These are phyloP conservation scores for Teratosphaeriaceae sp. DNA, from an alignment of 2,329 filamentous ascomycete species.

Conservation along the genomic window DNA sequence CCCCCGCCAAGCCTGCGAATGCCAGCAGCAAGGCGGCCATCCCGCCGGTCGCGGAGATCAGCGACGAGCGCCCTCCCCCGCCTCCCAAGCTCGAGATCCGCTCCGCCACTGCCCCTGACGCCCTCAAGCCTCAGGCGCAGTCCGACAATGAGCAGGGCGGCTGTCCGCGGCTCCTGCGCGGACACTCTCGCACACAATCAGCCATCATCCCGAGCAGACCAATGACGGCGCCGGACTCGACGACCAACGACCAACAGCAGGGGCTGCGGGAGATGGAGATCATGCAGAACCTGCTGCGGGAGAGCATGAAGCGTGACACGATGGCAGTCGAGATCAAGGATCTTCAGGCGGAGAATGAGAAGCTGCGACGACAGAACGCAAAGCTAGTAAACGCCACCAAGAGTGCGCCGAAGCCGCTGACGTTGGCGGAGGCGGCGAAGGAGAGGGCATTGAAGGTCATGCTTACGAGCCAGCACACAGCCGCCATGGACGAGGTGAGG, in stretches of 20 bases:
- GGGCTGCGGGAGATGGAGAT: conserved; percentile 22
- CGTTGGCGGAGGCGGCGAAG: conserved; percentile 6
- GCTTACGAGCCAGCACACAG: conserved; percentile 3
- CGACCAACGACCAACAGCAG: conserved; percentile 12
- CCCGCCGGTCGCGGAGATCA: conserved; percentile 1
- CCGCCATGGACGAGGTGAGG: conserved; percentile 13
- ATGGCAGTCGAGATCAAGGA: conserved; percentile 19
- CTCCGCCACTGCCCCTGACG: conserved; percentile 11
- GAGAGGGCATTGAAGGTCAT: conserved; percentile 8
- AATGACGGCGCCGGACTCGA: conserved; percentile 13
- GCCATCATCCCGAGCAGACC: conserved; percentile 13
- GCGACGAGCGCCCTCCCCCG: conserved; percentile 6
- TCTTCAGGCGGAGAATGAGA: conserved; percentile 18
- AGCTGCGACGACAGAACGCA: conserved; percentile 16
- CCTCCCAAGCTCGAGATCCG: conserved; percentile 23
- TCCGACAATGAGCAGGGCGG: conserved; percentile 21
- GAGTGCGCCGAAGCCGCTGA: conserved; percentile 6
- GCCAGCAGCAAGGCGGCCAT: neutral
- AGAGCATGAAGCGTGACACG: conserved; percentile 18
- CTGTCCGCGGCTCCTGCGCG: conserved; percentile 9
- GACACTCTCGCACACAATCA: conserved; percentile 19
- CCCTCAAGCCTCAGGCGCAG: conserved; percentile 16
- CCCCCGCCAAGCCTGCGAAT: conserved; percentile 16
- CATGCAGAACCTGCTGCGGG: conserved; percentile 23
- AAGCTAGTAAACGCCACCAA: conserved; percentile 5